Evolutionary conservation across 495 filamentous ascomycete genomes (phyloP).

Genomic region (Parathielavia appendiculata): DNA sequence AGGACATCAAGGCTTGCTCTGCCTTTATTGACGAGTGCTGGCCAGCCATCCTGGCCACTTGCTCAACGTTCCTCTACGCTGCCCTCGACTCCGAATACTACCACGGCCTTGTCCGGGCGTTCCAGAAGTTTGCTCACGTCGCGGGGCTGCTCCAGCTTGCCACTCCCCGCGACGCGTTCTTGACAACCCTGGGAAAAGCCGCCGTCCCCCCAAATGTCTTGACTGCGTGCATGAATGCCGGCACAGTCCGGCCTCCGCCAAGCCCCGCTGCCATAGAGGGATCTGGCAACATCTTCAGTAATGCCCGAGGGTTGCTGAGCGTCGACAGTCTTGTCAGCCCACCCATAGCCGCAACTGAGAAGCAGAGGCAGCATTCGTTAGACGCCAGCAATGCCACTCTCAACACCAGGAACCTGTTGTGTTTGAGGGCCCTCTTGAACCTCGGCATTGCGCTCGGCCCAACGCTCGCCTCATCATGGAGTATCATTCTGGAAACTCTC

Average conservation of each 20-base stretch:
- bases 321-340: constrained; percentile 55
- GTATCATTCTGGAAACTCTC: constrained; percentile 82
- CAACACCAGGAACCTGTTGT: constrained; percentile 83
- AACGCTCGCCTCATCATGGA: constrained; percentile 77
- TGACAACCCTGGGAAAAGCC: constrained; percentile 89
- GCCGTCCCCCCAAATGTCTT: constrained; percentile 76
- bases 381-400: constrained; percentile 53
- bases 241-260: constrained; percentile 31
- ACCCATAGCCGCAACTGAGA: constrained; percentile 44
- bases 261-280: constrained; percentile 47
- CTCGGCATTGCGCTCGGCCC: constrained; percentile 92
- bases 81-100: constrained; percentile 92
- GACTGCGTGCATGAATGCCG: constrained; percentile 52
- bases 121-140: constrained; percentile 94
- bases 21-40: constrained; percentile 85
- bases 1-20: constrained; percentile 68
- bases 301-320: constrained; percentile 59
- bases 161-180: constrained; percentile 87
- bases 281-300: constrained; percentile 51
- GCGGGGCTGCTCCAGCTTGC: constrained; percentile 77
- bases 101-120: constrained; percentile 83
- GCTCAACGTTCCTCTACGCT: constrained; percentile 89
- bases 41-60: constrained; percentile 90
- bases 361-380: constrained; percentile 48
- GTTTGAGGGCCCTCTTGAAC: constrained; percentile 83